These are phyloP conservation scores for Dactylonectria macrodidyma DNA, from an alignment of 2,329 filamentous ascomycete genomes.

Conservation along the genomic window DNA sequence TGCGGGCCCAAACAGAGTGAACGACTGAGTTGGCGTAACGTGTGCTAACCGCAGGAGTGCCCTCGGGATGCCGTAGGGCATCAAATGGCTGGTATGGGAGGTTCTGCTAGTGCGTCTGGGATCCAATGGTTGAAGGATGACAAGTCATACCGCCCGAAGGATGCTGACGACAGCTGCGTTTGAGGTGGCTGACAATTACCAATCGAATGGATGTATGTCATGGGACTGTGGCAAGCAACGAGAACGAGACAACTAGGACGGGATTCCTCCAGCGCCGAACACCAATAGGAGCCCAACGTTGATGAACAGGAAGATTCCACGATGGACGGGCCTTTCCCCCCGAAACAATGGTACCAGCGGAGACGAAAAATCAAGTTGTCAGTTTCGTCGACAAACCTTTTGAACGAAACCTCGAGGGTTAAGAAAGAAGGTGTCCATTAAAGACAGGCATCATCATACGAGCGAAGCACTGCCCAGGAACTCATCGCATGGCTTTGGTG, in stretches of 20 bases:
- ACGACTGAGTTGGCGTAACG: constrained; percentile 24
- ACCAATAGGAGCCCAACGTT: not conserved
- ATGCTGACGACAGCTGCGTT: not conserved
- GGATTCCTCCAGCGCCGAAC: not conserved
- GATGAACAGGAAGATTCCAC: not conserved
- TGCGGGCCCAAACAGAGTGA: constrained; percentile 41
- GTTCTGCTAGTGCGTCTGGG: not conserved
- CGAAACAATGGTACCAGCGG: not conserved
- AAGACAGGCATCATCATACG: constrained; percentile 3
- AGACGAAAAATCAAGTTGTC: not conserved
- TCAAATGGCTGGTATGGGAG: constrained; percentile 1
- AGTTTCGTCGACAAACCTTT: not conserved
- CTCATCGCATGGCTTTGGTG: not conserved
- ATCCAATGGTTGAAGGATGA: not conserved
- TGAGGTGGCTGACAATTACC: not conserved
- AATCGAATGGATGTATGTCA: not conserved
- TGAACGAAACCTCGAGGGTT: not conserved
- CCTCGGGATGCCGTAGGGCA: not conserved
- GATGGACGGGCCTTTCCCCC: not conserved
- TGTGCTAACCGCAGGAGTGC: constrained; percentile 12
- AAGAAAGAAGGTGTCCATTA: not conserved
- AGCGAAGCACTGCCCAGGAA: not conserved
- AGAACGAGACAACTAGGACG: not conserved
- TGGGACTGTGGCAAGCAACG: not conserved
- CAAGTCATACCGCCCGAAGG: no score